These are phyloP conservation scores for Paracoccidioides lutzii DNA, from an alignment of 2,329 filamentous ascomycete species.

Conservation along the genomic window DNA sequence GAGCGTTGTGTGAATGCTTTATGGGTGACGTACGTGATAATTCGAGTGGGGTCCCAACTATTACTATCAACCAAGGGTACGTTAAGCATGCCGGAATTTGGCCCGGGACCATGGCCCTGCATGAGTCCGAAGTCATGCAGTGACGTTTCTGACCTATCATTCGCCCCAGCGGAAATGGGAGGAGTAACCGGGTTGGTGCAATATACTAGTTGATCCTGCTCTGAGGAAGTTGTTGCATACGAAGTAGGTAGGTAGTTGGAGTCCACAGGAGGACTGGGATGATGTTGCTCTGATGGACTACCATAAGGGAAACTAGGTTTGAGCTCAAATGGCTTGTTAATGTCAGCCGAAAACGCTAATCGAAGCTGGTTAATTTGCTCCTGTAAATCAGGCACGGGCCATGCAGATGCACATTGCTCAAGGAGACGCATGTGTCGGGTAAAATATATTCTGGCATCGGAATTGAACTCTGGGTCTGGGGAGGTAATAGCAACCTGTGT, in stretches of 20 bases:
- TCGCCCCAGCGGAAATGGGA: constrained; percentile 59
- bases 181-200: constrained; percentile 53
- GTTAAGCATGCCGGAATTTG: constrained; percentile 38
- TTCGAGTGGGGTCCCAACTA: constrained; percentile 73
- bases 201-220: neutral
- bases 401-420: constrained; percentile 68
- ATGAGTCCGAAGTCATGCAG: constrained; percentile 40
- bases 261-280: constrained; percentile 47
- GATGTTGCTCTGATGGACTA: constrained; percentile 55
- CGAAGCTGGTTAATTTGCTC: constrained; percentile 79
- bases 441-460: constrained; percentile 77
- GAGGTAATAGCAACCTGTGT: constrained; percentile 77
- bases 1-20: neutral
- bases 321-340: constrained; percentile 71
- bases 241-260: constrained; percentile 32
- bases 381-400: constrained; percentile 83
- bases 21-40: constrained; percentile 64
- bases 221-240: neutral
- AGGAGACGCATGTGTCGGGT: constrained; percentile 87
- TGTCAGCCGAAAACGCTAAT: constrained; percentile 81
- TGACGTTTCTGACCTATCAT: constrained; percentile 65
- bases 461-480: constrained; percentile 76
- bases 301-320: constrained; percentile 80
- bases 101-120: constrained; percentile 14
- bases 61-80: constrained; percentile 51